Evolutionary conservation across 2,329 filamentous ascomycete species (phyloP), one percentile per base, ranked within the genome.

Genomic region (Fusarium scirpi): DNA sequence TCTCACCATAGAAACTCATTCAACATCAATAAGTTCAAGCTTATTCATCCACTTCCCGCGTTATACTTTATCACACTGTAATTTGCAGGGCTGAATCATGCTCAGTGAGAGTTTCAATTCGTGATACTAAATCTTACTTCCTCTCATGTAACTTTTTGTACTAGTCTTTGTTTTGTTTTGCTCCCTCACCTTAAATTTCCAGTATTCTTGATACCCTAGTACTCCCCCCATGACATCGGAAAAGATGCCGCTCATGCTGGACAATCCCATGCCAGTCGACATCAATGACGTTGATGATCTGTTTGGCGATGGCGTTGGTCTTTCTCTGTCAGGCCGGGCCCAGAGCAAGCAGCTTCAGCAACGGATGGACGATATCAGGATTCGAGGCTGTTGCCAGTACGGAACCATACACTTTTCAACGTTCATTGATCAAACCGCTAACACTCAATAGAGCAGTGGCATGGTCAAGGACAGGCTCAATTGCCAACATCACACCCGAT

Each of bases 391-490:
- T 78, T 93, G 91, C 84, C 92, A 94, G 94, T 96, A 88, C 82
- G 90, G 71, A 45, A 20, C 56, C 51, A 13, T 20, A 30, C 29
- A 41, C 29, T 16, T n/a, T 10, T 38, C 27, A 40, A 41, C n/a
- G 18, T n/a, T 34, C 5, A 30, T 43, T 10, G 30, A 47, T 32
- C 38, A 30, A 43, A 29, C 47, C 25, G 44, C 74, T 76, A 53
- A 76, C 24, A 41, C 30, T 49, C 47, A 49, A 46, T 73, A 97
- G 94, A 78, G 89, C 89, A 70, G 87, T 98, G 57, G 90, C 92
- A 30, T 98, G 95, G 94, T 97, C 95, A 13, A 94, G 91, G 74
- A 88, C 90, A 65, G 95, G 95, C 45, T 94, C 91, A 64, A 93
- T 98, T 71, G 94, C 94, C 29, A 91, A 91, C 57, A 91, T 98